Base-by-base conservation (phyloP, 768 basidiomycete species). In the Pholiota conissans region DNA sequence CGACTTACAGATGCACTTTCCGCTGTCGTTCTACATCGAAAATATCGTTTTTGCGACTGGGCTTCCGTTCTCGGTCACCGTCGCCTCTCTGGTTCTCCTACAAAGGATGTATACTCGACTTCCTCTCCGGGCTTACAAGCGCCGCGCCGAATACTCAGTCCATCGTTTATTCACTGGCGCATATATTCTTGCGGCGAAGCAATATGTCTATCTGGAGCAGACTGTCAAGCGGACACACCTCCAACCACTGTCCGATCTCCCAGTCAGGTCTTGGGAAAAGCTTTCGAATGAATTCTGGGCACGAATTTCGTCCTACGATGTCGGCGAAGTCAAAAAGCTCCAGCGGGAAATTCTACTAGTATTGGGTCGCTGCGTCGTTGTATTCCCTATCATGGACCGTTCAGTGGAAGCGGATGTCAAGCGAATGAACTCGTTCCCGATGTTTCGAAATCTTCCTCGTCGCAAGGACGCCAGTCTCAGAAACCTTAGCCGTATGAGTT, bases 181-280 rank as follows among this genome's bases (percentile, higher is more conserved):
- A n/a, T 62, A 63, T 24, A 57, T 63, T 11, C 45, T 58, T 18
- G 59, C 64, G 3, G 62, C 59, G 16, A 65, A 61, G 28, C 59
- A 65, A 45, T 57, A 62, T 14, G 54, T 45, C 32, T 49, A 61
- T 32, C 32, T 40, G 22, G 48, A 42, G 3, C 49, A 52, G 14
- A 48, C 57, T 8, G 24, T 48, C 26, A 49, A 62, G 18, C 34
- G 20, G 18, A 35, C 49, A 3, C 30, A 20, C 26, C 22, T 51
- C 53, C 11, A 46, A 34, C n/a, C 57, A 40, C 20, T 49, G 51
- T 34, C 16, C 51, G 18, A 48, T 22, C 10, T 40, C 24, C 40
- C 34, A 9, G 28, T 6, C 27, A 35, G 10, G 14, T 45, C 22
- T 2, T 22, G 22, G 22, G 18, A n/a, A 22, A 24, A 22, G 24